A percentile compares a stretch with the other conserved stretches of the same genome.
Conservation (phyloP, 2,329 filamentous ascomycete species). For the Helotiales sp. region DNA sequence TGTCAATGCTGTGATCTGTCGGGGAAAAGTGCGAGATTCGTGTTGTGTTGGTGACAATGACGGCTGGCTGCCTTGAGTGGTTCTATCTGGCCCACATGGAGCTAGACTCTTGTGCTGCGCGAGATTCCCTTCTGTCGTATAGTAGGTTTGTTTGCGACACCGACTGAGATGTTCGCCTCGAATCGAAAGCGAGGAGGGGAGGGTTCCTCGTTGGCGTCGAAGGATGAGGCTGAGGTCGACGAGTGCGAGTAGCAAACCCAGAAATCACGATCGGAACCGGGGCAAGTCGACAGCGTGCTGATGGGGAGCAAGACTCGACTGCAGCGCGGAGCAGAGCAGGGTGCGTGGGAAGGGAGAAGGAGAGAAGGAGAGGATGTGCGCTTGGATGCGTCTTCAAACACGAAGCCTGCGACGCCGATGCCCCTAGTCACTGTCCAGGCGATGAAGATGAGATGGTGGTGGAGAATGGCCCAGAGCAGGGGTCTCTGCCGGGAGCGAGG, state of each 20-base stretch:
- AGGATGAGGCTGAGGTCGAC: constrained; percentile 4
- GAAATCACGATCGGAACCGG: neutral
- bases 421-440: neutral
- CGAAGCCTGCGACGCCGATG: neutral
- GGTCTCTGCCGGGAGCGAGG: neutral
- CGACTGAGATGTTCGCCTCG: constrained; percentile 18
- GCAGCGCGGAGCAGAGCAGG: neutral
- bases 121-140: constrained; percentile 21
- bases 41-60: constrained; percentile 27
- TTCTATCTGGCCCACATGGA: constrained; percentile 29
- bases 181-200: neutral
- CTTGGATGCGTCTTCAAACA: neutral
- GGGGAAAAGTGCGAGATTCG: constrained; percentile 11
- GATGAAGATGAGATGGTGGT: neutral
- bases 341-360: neutral
- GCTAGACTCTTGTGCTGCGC: constrained; percentile 29
- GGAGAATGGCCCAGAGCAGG: neutral
- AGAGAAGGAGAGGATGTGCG: neutral
- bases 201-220: neutral
- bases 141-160: constrained; percentile 29
- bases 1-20: neutral
- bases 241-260: neutral
- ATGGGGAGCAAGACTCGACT: neutral
- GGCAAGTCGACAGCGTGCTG: neutral
- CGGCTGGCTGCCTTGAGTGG: constrained; percentile 27